Base-by-base conservation (phyloP, 768 basidiomycete species). In the Melanogaster broomeanus region DNA sequence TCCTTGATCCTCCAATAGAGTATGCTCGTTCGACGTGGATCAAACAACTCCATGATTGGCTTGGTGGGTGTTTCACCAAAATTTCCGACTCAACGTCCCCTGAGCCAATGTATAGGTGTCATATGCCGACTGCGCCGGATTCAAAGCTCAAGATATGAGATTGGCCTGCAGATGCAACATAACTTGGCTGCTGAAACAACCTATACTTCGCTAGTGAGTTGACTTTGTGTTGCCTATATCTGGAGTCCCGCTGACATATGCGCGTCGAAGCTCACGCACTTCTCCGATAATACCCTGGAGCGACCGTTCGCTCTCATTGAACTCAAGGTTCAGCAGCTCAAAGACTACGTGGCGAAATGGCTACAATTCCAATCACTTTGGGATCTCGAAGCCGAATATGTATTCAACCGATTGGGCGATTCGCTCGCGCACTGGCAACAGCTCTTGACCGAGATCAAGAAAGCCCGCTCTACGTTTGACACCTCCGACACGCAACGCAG, bases 291-390 rank as follows among this genome's bases (percentile, higher is more conserved):
- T 45, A 85, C 86, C 0, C 80, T 98, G 2, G 82, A 87, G 60
- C 82, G 82, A 27, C 93, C 96, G 0, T 93, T 99, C 68, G 70
- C 80, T 0, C 77, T 97, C 22, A 87, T 99, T 61, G 94, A 98
- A 70, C 75, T 71, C 59, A 97, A 97, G 71, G 85, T 94, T 15
- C 87, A 88, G 51, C 84, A 91, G 54, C 79, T 99, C 48, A 86
- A 81, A 60, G 87, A 88, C 41, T 99, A 99, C 70, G 93, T 98
- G 44, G 90, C 80, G 52, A 97, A 97, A 74, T 99, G 97, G 97
- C 82, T 98, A 0, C 95, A 96, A 63, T 98, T 99, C 81, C 97
- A 98, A 71, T 96, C 96, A 0, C 78, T 98, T 0, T 98, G 96
- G 97, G 97, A 99, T 67, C 84, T 98, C 37, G 94, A 98, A 71